Percentiles rank a stretch among this genome's conserved stretches.
Conservation (phyloP, 257 asterid genomes). For the Catharanthus roseus region DNA sequence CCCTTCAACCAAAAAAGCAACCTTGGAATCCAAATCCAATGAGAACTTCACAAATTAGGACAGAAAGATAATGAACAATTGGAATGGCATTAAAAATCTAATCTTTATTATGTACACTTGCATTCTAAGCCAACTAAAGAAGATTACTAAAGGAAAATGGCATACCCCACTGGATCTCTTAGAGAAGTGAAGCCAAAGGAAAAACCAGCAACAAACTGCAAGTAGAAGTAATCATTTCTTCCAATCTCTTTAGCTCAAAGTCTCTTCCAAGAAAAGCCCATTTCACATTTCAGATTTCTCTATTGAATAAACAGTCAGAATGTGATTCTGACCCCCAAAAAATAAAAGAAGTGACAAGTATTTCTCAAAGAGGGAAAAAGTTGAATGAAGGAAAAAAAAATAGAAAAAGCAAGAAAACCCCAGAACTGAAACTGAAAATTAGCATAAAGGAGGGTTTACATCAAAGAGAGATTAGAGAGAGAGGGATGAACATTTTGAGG, state of each 20-base stretch:
- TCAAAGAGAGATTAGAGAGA: slow-evolving; percentile 4
- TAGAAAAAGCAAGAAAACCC: slow-evolving; percentile 11
- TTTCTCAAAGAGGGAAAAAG: slow-evolving; percentile 26
- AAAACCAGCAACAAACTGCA: slow-evolving; percentile 36
- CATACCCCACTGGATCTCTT: slow-evolving; percentile 42
- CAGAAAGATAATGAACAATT: slow-evolving; percentile 16
- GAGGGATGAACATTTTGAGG: slow-evolving; percentile 10
- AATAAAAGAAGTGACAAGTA: too few relatives aligned
- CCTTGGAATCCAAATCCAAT: slow-evolving; percentile 11
- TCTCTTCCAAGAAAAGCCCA: slow-evolving; percentile 40
- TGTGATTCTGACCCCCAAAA: too few relatives aligned
- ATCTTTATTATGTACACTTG: slow-evolving; percentile 42
- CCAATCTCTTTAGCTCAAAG: slow-evolving; percentile 50
- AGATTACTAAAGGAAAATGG: slow-evolving; percentile 17
- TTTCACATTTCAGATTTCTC: slow-evolving; percentile 39
- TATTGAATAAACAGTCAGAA: slow-evolving; percentile 13
- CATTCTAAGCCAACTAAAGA: slow-evolving; percentile 37
- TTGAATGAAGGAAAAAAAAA: slow-evolving; percentile 6
- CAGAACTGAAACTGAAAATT: slow-evolving; percentile 38
- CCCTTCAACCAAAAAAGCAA: slow-evolving; percentile 21
- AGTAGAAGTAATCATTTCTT: slow-evolving; percentile 45
- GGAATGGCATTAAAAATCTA: slow-evolving; percentile 22
- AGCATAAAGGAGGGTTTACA: slow-evolving; percentile 30
- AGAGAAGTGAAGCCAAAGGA: slow-evolving; percentile 46
- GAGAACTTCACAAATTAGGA: slow-evolving; percentile 1